A percentile compares a stretch with the other conserved stretches of the same genome.
Evolutionary conservation across 768 basidiomycete genomes (phyloP).

Genomic region (Phylloporus scabripes): DNA sequence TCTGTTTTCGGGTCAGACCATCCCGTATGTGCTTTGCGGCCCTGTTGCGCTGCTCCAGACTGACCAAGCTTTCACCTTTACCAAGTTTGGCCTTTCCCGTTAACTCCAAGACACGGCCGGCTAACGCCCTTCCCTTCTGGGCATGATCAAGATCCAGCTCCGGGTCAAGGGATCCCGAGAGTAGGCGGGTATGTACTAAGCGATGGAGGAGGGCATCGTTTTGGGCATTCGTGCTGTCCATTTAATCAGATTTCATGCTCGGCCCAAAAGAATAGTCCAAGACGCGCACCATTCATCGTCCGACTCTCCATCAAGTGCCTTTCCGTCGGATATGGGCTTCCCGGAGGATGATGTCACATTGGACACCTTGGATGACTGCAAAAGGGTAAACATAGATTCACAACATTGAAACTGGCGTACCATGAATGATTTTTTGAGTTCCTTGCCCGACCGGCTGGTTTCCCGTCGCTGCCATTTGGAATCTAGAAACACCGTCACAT

Average conservation of each 20-base stretch:
- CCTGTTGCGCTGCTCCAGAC: slow-evolving; percentile 59
- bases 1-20: slow-evolving; percentile 59
- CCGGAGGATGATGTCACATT: slow-evolving; percentile 39
- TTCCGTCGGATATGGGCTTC: slow-evolving; percentile 12
- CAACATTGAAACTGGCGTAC: slow-evolving; percentile 32
- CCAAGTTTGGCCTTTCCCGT: slow-evolving; percentile 65
- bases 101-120: slow-evolving; percentile 72
- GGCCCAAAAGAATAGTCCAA: neutral
- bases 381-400: slow-evolving; percentile 1
- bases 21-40: slow-evolving; percentile 70
- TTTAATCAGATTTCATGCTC: neutral
- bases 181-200: slow-evolving; percentile 71
- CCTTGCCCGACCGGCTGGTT: slow-evolving; percentile 27
- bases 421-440: slow-evolving; percentile 69
- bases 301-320: slow-evolving; percentile 34
- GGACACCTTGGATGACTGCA: slow-evolving; percentile 72
- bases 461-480: slow-evolving; percentile 20
- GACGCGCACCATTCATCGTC: slow-evolving; percentile 51
- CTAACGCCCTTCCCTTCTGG: slow-evolving; percentile 65
- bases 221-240: slow-evolving; percentile 58
- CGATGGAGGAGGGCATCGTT: slow-evolving; percentile 78
- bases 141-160: slow-evolving; percentile 60
- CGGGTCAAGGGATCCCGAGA: slow-evolving; percentile 66
- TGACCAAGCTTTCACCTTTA: slow-evolving; percentile 61
- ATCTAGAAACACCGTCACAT: slow-evolving; percentile 58